Evolutionary conservation across 1,284 basidiomycete species (phyloP).

Genomic region (Mrakiaceae sp.): DNA sequence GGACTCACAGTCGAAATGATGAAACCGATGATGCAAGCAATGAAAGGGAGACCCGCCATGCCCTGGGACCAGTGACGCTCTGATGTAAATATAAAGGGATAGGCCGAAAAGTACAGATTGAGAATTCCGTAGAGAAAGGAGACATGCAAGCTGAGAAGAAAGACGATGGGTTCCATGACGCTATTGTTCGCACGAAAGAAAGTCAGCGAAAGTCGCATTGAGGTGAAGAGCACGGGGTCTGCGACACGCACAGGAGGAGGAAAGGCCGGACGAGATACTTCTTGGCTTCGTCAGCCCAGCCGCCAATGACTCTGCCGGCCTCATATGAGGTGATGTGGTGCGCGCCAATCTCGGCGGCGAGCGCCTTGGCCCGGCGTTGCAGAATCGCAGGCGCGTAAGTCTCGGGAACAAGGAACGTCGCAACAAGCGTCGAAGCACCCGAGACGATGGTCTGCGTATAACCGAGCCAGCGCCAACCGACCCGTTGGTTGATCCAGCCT

Average conservation of each 20-base stretch:
- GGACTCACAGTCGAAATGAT: constrained; percentile 1
- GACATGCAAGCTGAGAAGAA: constrained; percentile 34
- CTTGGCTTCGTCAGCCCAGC: constrained; percentile 28
- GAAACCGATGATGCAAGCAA: constrained; percentile 13
- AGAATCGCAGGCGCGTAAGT: constrained; percentile 39
- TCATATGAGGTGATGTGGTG: constrained; percentile 37
- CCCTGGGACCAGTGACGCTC: constrained; percentile 8
- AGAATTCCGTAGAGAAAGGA: constrained; percentile 15
- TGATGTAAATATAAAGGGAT: constrained; percentile 9
- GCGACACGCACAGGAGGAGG: constrained; percentile 32
- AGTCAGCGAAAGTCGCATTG: too few species aligned
- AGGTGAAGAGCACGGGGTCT: neutral
- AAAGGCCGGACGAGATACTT: constrained; percentile 37
- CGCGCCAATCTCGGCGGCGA: constrained; percentile 35
- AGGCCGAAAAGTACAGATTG: constrained; percentile 16
- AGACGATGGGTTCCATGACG: constrained; percentile 36
- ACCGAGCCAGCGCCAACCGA: constrained; percentile 13
- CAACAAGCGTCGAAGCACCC: constrained; percentile 38
- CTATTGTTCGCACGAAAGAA: neutral
- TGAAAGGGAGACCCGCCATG: constrained; percentile 11
- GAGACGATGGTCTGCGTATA: constrained; percentile 6
- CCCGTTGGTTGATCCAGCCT: constrained; percentile 30
- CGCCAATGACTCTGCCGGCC: constrained; percentile 27
- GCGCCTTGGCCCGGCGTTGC: constrained; percentile 29
- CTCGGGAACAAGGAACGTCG: constrained; percentile 39